Evolutionary conservation across 148 eudicot species (phyloP).

Genomic region (Nepenthes mirabilis): DNA sequence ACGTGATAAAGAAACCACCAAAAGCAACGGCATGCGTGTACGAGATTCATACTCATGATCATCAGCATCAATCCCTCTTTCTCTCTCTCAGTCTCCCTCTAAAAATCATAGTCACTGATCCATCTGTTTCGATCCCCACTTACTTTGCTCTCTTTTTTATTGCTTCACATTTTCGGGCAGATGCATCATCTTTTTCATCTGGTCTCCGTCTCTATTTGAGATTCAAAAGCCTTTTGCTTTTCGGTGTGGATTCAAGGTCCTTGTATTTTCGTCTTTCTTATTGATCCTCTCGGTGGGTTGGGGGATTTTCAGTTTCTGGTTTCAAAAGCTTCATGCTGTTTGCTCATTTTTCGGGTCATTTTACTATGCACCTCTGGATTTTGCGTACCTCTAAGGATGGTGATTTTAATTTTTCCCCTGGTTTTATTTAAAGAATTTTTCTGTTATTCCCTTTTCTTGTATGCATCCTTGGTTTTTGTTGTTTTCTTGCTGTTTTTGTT

Average conservation of each 20-base stretch:
- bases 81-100: conserved; percentile 7
- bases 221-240: no score
- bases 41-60: conserved; percentile 33
- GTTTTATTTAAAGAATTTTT: background rate
- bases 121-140: conserved; percentile 7
- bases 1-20: conserved; percentile 48
- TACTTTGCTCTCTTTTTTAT: conserved; percentile 1
- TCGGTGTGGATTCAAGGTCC: no score
- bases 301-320: no score
- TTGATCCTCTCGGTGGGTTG: no score
- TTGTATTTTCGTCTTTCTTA: no score
- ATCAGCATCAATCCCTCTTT: conserved; percentile 7
- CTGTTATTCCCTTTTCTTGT: conserved; percentile 22
- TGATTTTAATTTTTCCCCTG: conserved; percentile 15
- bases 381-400: conserved; percentile 9
- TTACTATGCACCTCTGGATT: conserved; percentile 17
- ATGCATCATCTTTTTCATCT: no score
- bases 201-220: no score
- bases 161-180: background rate
- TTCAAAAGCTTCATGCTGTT: background rate
- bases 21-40: conserved; percentile 66
- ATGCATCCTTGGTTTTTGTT: conserved; percentile 17
- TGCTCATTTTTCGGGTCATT: conserved; percentile 11
- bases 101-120: conserved; percentile 2
- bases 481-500: conserved; percentile 35